A percentile compares a stretch with the other conserved stretches of the same genome.
phyloP scores from a whole-genome alignment of 768 basidiomycete genomes.

The Tricholoma flavovirens region DNA sequence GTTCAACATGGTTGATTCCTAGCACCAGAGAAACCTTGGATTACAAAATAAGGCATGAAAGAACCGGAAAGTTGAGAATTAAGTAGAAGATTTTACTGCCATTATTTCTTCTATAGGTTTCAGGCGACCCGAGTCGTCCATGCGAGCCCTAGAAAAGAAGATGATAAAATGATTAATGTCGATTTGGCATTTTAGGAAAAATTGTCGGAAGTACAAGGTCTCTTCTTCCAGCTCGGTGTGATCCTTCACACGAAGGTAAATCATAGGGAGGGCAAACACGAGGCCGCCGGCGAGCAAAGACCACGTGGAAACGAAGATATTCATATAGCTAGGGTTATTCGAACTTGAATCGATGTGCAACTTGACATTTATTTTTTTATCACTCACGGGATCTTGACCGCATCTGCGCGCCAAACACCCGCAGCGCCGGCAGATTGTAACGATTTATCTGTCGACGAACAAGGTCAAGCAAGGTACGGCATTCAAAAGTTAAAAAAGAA shows the following conservation, averaged over 20 bases:
- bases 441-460: slow-evolving; percentile 49
- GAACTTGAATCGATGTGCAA: slow-evolving; percentile 13
- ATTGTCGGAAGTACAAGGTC: slow-evolving; percentile 37
- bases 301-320: slow-evolving; percentile 72
- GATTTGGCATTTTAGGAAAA: neutral
- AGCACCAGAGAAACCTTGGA: neutral
- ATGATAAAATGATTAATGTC: neutral
- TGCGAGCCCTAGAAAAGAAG: neutral
- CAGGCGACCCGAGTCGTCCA: slow-evolving; percentile 37
- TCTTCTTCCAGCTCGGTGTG: slow-evolving; percentile 49
- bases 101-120: neutral
- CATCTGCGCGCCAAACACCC: slow-evolving; percentile 69
- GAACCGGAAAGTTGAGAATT: neutral
- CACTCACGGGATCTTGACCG: slow-evolving; percentile 24
- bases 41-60: neutral
- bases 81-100: neutral
- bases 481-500: neutral
- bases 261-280: slow-evolving; percentile 66
- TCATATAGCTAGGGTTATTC: slow-evolving; percentile 47
- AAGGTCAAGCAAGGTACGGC: neutral
- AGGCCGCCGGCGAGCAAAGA: slow-evolving; percentile 58
- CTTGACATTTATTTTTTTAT: neutral
- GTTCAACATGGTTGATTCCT: neutral
- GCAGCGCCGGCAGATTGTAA: slow-evolving; percentile 75
- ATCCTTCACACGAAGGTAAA: slow-evolving; percentile 62